Conservation (phyloP, 202 grass and related monocot species). For the Setaria viridis region DNA sequence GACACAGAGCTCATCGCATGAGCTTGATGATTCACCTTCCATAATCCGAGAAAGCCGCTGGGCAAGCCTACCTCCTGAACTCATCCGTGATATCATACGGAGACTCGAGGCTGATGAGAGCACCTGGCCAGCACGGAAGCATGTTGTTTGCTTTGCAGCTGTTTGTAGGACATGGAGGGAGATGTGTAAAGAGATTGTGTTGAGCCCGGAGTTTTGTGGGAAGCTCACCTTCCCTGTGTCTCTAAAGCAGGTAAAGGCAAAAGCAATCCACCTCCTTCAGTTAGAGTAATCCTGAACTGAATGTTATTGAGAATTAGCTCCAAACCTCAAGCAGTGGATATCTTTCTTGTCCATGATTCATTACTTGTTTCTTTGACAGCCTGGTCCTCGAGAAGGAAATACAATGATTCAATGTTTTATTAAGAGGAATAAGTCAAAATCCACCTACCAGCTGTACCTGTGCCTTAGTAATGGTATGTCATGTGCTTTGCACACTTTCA, state of each 20-base stretch:
- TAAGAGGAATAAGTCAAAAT: slow-evolving; percentile 96
- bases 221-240: slow-evolving; percentile 94
- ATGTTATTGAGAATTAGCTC: slow-evolving; percentile 5
- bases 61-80: slow-evolving; percentile 91
- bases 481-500: neutral
- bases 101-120: slow-evolving; percentile 84
- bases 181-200: slow-evolving; percentile 97
- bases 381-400: slow-evolving; percentile 82
- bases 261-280: neutral
- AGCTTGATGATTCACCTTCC: slow-evolving; percentile 66
- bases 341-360: slow-evolving; percentile 31
- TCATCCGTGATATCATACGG: slow-evolving; percentile 82
- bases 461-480: slow-evolving; percentile 81
- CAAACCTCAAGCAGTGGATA: neutral
- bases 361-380: slow-evolving; percentile 65
- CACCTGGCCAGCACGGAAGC: slow-evolving; percentile 83
- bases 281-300: slow-evolving; percentile 1
- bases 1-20: slow-evolving; percentile 68
- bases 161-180: slow-evolving; percentile 97
- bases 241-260: slow-evolving; percentile 81
- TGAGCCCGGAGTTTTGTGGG: slow-evolving; percentile 84
- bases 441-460: slow-evolving; percentile 90
- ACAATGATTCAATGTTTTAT: slow-evolving; percentile 93
- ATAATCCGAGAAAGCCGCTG: slow-evolving; percentile 70
- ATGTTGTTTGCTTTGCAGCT: slow-evolving; percentile 87